Conservation (phyloP, 2,329 filamentous ascomycete genomes). For the Neocucurbitaria cava region DNA sequence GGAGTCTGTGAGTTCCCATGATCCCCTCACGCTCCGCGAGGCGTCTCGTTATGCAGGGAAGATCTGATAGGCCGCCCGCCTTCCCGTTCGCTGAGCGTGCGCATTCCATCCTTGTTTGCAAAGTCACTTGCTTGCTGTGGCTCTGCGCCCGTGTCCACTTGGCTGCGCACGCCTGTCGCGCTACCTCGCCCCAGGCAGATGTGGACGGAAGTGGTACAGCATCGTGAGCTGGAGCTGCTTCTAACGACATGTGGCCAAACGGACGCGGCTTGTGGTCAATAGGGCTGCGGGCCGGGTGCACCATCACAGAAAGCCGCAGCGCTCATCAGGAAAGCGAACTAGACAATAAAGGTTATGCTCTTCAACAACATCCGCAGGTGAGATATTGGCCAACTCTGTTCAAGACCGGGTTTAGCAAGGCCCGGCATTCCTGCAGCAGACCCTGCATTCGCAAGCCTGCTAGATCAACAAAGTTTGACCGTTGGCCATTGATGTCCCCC, state of each 20-base stretch:
- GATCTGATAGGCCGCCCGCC: conserved; percentile 24
- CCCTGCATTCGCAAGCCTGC: conserved; percentile 28
- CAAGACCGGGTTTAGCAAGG: neutral
- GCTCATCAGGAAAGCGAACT: neutral
- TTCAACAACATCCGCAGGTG: neutral
- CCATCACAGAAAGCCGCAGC: neutral
- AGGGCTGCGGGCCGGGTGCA: conserved; percentile 10
- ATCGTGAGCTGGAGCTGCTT: neutral
- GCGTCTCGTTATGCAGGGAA: conserved; percentile 25
- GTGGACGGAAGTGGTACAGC: conserved; percentile 2
- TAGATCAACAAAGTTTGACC: conserved; percentile 26
- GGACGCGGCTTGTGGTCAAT: conserved; percentile 2
- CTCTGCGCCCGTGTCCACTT: conserved; percentile 6
- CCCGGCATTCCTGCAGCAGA: conserved; percentile 22
- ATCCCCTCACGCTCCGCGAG: conserved; percentile 12
- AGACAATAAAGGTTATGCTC: neutral
- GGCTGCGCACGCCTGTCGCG: conserved; percentile 5
- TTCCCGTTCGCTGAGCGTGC: conserved; percentile 18
- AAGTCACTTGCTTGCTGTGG: conserved; percentile 13
- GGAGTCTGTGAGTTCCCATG: conserved; percentile 7
- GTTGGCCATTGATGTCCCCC: conserved; percentile 13
- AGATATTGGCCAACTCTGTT: neutral
- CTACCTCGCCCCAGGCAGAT: conserved; percentile 9
- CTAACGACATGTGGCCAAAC: conserved; percentile 6
- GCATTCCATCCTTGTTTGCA: conserved; percentile 5